These are phyloP conservation scores for Talaromyces sp. DNA, from an alignment of 2,329 filamentous ascomycete species.

Conservation along the genomic window DNA sequence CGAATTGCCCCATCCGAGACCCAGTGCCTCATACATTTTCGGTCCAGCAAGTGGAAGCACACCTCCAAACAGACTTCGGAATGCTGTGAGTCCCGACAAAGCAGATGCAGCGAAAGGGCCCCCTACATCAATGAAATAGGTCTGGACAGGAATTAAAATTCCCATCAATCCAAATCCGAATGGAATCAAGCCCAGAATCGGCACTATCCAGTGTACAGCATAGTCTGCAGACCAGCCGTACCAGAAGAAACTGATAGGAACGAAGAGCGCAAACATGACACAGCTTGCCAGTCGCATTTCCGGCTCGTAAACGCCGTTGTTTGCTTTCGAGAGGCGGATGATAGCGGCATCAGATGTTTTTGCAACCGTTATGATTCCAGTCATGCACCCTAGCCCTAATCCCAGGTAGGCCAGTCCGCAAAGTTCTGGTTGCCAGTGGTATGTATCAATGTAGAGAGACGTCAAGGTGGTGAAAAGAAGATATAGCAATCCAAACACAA, in stretches of 20 bases:
- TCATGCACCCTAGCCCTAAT: background rate
- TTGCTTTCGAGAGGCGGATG: background rate
- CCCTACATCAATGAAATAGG: conserved; percentile 61
- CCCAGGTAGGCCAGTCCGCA: conserved; percentile 2
- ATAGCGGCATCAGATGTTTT: conserved; percentile 4
- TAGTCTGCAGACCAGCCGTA: conserved; percentile 60
- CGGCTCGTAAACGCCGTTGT: conserved; percentile 2
- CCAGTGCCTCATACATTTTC: conserved; percentile 48
- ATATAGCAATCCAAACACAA: conserved; percentile 1
- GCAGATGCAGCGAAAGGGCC: conserved; percentile 50
- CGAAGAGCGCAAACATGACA: conserved; percentile 21
- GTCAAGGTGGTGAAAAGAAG: background rate
- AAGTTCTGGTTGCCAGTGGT: conserved; percentile 4
- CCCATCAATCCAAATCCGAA: conserved; percentile 58
- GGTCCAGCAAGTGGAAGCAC: conserved; percentile 62
- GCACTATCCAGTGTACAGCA: conserved; percentile 57
- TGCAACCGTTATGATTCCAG: background rate
- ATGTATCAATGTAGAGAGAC: background rate
- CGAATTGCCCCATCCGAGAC: conserved; percentile 53
- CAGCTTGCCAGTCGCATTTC: background rate
- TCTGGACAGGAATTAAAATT: conserved; percentile 54
- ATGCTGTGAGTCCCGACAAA: conserved; percentile 55
- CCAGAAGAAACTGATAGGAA: conserved; percentile 57
- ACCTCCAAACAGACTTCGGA: conserved; percentile 57
- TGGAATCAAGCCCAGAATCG: conserved; percentile 58